Percentiles rank a stretch among this genome's conserved stretches.
Conservation (phyloP, 495 filamentous ascomycete genomes). For the Xylaria cubensis region DNA sequence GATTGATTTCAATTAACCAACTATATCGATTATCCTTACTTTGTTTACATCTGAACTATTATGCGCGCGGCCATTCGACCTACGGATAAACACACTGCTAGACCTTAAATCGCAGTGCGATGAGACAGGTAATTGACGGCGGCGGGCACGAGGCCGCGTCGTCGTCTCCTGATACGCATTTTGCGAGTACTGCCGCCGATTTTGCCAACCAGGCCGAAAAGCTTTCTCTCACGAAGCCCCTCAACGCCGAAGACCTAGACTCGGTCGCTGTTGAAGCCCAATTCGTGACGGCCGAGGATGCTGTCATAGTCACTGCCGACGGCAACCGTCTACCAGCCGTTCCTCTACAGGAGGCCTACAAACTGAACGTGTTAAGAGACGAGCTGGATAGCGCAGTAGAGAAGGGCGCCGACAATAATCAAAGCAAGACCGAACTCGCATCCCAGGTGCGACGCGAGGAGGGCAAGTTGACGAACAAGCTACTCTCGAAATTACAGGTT, state of each 20-base stretch:
- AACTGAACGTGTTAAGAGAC: constrained; percentile 68
- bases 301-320: constrained; percentile 70
- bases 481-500: constrained; percentile 20
- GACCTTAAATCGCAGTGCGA: neutral
- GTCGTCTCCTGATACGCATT: constrained; percentile 1
- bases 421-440: constrained; percentile 6
- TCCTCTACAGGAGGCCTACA: constrained; percentile 68
- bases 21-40: neutral
- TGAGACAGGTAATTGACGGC: neutral
- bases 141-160: neutral
- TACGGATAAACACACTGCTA: neutral
- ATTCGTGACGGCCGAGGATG: constrained; percentile 73
- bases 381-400: constrained; percentile 46
- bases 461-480: constrained; percentile 15
- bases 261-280: constrained; percentile 66
- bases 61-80: neutral
- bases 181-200: constrained; percentile 40
- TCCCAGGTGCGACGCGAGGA: neutral
- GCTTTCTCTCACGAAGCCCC: constrained; percentile 53
- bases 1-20: neutral
- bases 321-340: constrained; percentile 70
- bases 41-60: too few relatives aligned
- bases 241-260: constrained; percentile 32
- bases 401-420: constrained; percentile 25
- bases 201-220: constrained; percentile 66